Percentiles rank a stretch among this genome's conserved stretches.
Conservation (phyloP, 345 rosid genomes). For the Brassica cretica region DNA sequence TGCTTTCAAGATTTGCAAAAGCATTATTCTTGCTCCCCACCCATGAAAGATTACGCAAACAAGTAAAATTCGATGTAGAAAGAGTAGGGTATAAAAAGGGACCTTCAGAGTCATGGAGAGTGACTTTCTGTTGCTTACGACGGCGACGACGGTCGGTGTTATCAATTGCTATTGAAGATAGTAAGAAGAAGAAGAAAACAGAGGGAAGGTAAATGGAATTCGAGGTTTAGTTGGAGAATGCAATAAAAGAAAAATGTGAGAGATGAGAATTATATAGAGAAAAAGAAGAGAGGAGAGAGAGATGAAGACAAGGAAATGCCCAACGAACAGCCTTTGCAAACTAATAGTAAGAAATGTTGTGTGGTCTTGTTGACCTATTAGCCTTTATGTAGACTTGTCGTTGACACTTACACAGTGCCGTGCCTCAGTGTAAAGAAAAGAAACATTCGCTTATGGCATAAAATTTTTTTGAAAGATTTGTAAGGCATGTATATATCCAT, state of each 20-base stretch:
- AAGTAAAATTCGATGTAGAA: neutral
- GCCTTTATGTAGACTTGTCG: slow-evolving; percentile 40
- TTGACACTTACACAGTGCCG: slow-evolving; percentile 38
- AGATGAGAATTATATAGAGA: slow-evolving; percentile 29
- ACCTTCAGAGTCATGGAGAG: slow-evolving; percentile 40
- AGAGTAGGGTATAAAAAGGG: neutral
- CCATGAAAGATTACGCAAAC: slow-evolving; percentile 1
- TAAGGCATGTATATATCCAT: no score
- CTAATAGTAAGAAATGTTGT: slow-evolving; percentile 34
- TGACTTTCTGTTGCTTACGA: slow-evolving; percentile 28
- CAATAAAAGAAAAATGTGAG: slow-evolving; percentile 1
- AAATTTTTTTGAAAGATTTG: no score
- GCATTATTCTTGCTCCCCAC: neutral
- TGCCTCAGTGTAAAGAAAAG: no score
- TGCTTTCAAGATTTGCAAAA: slow-evolving; percentile 14
- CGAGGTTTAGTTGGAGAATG: slow-evolving; percentile 18
- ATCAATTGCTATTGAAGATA: slow-evolving; percentile 25
- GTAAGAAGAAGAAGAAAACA: neutral
- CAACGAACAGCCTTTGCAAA: slow-evolving; percentile 39
- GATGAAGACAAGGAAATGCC: slow-evolving; percentile 13
- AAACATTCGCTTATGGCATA: no score
- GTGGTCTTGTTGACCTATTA: slow-evolving; percentile 41
- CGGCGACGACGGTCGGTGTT: slow-evolving; percentile 37
- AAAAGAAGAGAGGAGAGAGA: slow-evolving; percentile 6
- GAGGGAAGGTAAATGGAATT: neutral